A percentile compares a stretch with the other conserved stretches of the same genome.
Evolutionary conservation across 2,329 filamentous ascomycete species (phyloP).

Genomic region (Epichloe brachyelytri): DNA sequence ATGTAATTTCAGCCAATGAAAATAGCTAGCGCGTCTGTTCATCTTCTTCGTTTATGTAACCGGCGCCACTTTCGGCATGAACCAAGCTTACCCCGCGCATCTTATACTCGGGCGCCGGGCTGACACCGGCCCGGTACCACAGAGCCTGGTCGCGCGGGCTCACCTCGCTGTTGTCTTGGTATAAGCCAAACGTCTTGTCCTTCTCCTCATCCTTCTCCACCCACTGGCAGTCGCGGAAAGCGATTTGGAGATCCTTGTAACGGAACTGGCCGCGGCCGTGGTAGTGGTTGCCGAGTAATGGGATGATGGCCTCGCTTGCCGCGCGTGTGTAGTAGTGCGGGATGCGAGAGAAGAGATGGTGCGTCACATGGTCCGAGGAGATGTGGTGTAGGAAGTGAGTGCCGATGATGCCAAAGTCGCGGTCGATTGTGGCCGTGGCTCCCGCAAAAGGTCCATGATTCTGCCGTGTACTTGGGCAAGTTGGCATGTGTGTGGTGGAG

Average conservation of each 20-base stretch:
- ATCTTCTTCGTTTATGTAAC: too few species aligned
- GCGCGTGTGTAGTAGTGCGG: slow-evolving; percentile 37
- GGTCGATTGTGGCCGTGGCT: slow-evolving; percentile 47
- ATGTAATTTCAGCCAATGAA: too few species aligned
- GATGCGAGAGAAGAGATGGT: slow-evolving; percentile 39
- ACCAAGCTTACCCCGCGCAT: neutral
- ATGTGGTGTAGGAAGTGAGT: slow-evolving; percentile 52
- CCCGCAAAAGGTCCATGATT: slow-evolving; percentile 49
- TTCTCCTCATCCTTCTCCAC: neutral
- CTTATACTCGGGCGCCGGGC: slow-evolving; percentile 1
- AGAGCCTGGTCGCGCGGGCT: neutral
- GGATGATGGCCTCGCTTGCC: slow-evolving; percentile 57
- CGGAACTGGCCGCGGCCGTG: slow-evolving; percentile 25
- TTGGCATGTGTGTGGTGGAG: slow-evolving; percentile 42
- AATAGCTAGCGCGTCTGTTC: too few species aligned
- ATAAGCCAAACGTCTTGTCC: neutral
- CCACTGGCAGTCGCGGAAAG: neutral
- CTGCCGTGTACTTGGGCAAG: slow-evolving; percentile 36
- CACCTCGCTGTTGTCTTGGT: neutral
- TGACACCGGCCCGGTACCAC: slow-evolving; percentile 1
- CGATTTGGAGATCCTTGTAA: neutral
- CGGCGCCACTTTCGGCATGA: neutral
- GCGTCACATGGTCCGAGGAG: slow-evolving; percentile 45
- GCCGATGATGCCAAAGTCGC: slow-evolving; percentile 48
- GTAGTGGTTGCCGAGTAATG: slow-evolving; percentile 86